Base-by-base conservation (phyloP, 202 grass and related monocot species). In the Zizania palustris region DNA sequence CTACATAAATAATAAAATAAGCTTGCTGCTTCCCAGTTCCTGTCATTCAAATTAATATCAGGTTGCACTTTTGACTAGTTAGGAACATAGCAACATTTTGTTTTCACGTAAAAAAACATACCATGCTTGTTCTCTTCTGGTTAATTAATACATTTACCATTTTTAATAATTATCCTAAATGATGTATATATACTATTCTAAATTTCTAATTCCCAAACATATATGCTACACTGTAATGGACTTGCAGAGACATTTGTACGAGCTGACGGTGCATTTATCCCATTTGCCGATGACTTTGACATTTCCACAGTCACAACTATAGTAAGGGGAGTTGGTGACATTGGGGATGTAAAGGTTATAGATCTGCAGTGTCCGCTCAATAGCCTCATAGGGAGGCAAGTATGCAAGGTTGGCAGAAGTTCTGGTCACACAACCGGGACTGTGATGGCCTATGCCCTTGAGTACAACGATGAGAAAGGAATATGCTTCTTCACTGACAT, bases 401-500 rank as follows among this genome's bases (percentile, higher is more conserved):
- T 98, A 40, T 88, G 85, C 40, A 98, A 98, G 83, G 88, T 98
- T 5, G 96, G 96, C 56, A 85, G 96, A 71, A 98, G 96, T 80
- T 98, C 91, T 63, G 96, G 96, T 71, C 90, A 90, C 72, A 98
- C 96, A 50, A 85, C 89, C 53, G 96, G 96, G 59, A 98, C 89
- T 74, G 89, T 98, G 72, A 85, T 88, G 74, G 96, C 96, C 80
- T 98, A 98, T 83, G 89, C 96, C 54, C 82, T 98, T 3, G 96
- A 98, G 54, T 98, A 98, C 56, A 98, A 98, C 21, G 96, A 98
- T 42, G 96, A 95, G 74, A 98, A 95, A 87, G 89, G 96, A 59
- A 98, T 98, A 67, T 92, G 96, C 65, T 92, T 98, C 83, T 90
- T 98, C 71, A 98, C 96, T 11, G 96, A 98, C 85, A 85, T 98